phyloP scores from a whole-genome alignment of 192 early-diverging fungal species.

The Kickxella alabastrina region DNA sequence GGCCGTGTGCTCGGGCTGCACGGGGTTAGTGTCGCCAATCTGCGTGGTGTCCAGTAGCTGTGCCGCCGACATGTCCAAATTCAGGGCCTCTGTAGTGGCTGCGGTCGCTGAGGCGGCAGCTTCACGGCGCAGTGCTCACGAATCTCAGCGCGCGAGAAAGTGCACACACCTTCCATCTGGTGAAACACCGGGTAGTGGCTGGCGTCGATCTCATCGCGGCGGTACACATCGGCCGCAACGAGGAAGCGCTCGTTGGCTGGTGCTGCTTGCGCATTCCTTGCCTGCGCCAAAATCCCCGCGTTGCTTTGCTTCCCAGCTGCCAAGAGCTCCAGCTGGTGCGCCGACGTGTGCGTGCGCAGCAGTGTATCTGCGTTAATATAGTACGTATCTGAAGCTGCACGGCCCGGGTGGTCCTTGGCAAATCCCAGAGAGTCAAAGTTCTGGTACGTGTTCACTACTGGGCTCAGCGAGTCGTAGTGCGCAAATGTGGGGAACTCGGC shows the following conservation, averaged over 20 bases:
- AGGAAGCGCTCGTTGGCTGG: constrained; percentile 61
- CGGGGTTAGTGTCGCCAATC: constrained; percentile 64
- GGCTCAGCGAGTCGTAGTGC: constrained; percentile 62
- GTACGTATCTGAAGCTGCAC: constrained; percentile 85
- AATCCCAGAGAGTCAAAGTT: constrained; percentile 95
- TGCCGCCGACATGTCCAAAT: no score
- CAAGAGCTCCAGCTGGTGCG: constrained; percentile 85
- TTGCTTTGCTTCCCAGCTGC: constrained; percentile 33
- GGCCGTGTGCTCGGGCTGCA: constrained; percentile 65
- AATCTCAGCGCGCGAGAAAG: constrained; percentile 39
- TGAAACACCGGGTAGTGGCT: constrained; percentile 98
- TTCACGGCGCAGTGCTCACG: neutral
- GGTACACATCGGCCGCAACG: constrained; percentile 95
- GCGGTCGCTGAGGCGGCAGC: no score
- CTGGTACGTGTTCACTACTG: constrained; percentile 75
- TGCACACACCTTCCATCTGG: constrained; percentile 93
- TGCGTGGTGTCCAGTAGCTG: constrained; percentile 32
- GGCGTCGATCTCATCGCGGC: constrained; percentile 93
- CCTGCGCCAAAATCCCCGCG: constrained; percentile 9
- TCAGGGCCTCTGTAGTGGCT: no score
- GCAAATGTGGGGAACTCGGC: constrained; percentile 65
- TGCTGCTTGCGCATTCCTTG: constrained; percentile 25
- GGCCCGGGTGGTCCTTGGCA: constrained; percentile 74
- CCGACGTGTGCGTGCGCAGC: constrained; percentile 90
- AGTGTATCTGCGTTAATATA: constrained; percentile 79